Conservation (phyloP, 1,284 basidiomycete genomes). For the Puccinia brachypodii region DNA sequence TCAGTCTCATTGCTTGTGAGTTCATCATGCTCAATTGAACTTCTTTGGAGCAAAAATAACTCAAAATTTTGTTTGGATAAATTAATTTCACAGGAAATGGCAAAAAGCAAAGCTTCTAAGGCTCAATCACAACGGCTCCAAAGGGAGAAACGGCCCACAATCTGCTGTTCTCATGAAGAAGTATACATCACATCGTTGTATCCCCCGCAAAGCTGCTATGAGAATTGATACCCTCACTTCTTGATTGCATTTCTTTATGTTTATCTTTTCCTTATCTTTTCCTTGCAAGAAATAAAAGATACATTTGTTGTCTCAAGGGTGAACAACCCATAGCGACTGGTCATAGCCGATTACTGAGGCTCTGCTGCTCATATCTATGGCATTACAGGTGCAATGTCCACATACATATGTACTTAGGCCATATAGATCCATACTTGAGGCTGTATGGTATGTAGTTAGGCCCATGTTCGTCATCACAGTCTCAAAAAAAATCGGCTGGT, state of each 20-base stretch:
- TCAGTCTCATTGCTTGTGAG: no score
- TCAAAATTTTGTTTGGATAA: no score
- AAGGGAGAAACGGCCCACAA: conserved; percentile 12
- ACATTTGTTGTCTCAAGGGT: not conserved
- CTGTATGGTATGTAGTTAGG: not conserved
- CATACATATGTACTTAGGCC: not conserved
- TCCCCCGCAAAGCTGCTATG: not conserved
- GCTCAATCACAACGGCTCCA: no score
- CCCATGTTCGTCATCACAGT: not conserved
- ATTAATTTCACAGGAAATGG: no score
- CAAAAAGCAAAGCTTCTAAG: no score
- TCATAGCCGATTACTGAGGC: not conserved
- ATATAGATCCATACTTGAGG: not conserved
- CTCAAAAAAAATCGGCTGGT: conserved; percentile 4
- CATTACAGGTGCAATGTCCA: not conserved
- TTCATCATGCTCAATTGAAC: no score
- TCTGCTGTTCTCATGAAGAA: not conserved
- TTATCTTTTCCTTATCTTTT: not conserved
- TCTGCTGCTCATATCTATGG: not conserved
- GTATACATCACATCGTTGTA: conserved; percentile 9
- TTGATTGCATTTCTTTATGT: not conserved
- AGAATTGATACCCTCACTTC: conserved; percentile 21
- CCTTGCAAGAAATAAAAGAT: not conserved
- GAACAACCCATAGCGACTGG: not conserved
- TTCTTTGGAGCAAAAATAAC: no score